Evolutionary conservation across 2,329 filamentous ascomycete genomes (phyloP).

Genomic region (Hirsutella rhossiliensis): DNA sequence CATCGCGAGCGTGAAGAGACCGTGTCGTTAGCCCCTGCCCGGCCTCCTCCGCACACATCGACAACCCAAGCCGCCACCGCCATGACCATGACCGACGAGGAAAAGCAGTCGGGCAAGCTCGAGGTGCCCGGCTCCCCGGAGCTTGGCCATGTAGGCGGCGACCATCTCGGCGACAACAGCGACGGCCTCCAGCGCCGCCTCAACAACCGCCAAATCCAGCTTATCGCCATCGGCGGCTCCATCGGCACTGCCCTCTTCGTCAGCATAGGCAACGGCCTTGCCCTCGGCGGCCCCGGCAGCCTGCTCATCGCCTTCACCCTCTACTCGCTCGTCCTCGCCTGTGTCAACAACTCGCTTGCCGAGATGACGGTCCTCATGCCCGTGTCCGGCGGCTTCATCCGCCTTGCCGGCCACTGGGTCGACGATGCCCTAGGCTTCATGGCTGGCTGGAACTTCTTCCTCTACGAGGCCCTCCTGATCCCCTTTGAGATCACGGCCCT

Average conservation of each 20-base stretch:
- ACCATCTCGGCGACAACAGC: slow-evolving; percentile 17
- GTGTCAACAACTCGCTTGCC: slow-evolving; percentile 54
- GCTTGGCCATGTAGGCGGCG: slow-evolving; percentile 10
- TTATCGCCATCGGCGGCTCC: slow-evolving; percentile 46
- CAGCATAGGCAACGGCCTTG: slow-evolving; percentile 44
- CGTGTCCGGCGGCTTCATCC: slow-evolving; percentile 50
- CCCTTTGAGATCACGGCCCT: slow-evolving; percentile 31
- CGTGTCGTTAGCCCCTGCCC: too few species aligned
- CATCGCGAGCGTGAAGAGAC: too few species aligned
- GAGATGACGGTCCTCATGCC: slow-evolving; percentile 55
- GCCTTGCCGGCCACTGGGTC: slow-evolving; percentile 52
- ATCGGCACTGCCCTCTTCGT: slow-evolving; percentile 49
- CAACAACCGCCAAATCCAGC: slow-evolving; percentile 43
- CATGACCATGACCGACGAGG: slow-evolving; percentile 13
- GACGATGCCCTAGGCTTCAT: slow-evolving; percentile 53
- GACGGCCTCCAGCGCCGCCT: slow-evolving; percentile 33
- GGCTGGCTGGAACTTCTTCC: slow-evolving; percentile 31
- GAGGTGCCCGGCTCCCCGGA: slow-evolving; percentile 12
- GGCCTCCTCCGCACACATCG: background rate
- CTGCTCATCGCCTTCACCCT: slow-evolving; percentile 47
- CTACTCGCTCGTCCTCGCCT: slow-evolving; percentile 41
- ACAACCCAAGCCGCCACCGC: background rate
- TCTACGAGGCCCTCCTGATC: slow-evolving; percentile 30
- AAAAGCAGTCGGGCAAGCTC: slow-evolving; percentile 14
- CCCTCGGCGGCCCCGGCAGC: slow-evolving; percentile 30